A percentile compares a stretch with the other conserved stretches of the same genome.
Evolutionary conservation across 345 rosid genomes (phyloP).

Genomic region (Eucalyptus victrix): DNA sequence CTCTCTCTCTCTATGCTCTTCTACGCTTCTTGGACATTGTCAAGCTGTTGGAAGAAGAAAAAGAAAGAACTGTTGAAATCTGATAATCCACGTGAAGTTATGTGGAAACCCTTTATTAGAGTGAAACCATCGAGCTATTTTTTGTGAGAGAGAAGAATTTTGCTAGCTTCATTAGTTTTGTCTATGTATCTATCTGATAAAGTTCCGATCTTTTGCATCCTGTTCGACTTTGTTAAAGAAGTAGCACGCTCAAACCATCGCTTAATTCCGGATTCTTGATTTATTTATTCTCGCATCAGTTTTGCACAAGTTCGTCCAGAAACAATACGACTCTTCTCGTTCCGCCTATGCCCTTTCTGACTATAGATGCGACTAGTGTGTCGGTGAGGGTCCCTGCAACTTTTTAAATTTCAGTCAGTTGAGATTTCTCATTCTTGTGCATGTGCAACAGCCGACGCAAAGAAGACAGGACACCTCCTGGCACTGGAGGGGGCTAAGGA

Average conservation of each 20-base stretch:
- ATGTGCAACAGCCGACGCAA: constrained; percentile 10
- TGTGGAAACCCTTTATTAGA: neutral
- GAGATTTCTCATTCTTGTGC: neutral
- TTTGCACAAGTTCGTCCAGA: neutral
- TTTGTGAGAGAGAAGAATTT: neutral
- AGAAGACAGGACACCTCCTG: constrained; percentile 9
- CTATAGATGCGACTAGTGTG: neutral
- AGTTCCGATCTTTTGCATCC: neutral
- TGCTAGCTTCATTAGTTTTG: neutral
- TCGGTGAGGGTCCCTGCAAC: neutral
- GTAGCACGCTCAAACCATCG: neutral
- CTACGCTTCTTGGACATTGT: neutral
- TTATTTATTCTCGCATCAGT: neutral
- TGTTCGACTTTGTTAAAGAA: neutral
- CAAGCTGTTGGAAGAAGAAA: neutral
- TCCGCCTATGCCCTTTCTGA: neutral
- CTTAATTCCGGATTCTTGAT: neutral
- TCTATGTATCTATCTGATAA: neutral
- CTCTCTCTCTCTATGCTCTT: neutral
- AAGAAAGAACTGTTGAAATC: neutral
- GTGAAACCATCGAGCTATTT: neutral
- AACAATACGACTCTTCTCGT: neutral
- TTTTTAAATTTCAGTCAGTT: neutral
- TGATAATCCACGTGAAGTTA: neutral
- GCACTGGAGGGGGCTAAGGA: constrained; percentile 28